Conservation (phyloP, 768 basidiomycete genomes). For the Filobasidium wieringae region DNA sequence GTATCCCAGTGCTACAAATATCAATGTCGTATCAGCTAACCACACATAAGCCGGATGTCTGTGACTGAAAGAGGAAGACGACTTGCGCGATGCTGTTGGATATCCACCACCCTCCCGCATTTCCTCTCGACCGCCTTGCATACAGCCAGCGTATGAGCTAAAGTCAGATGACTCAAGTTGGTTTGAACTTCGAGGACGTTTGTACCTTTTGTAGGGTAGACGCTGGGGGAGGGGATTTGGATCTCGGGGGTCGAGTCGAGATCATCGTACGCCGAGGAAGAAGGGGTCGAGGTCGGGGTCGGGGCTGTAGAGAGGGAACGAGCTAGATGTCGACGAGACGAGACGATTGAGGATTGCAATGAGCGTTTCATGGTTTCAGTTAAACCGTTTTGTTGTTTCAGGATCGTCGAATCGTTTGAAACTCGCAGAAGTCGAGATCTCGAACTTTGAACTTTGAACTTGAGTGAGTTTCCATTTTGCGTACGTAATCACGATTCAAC, state of each 20-base stretch:
- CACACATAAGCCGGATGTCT: neutral
- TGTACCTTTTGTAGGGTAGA: neutral
- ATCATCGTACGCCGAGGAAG: conserved; percentile 17
- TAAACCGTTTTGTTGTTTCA: too few species aligned
- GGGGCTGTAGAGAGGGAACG: too few species aligned
- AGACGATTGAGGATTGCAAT: too few species aligned
- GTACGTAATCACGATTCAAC: too few species aligned
- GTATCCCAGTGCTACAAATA: conserved; percentile 7
- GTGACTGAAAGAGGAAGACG: neutral
- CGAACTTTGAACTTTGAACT: too few species aligned
- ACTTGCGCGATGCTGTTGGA: conserved; percentile 15
- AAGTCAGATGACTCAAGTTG: conserved; percentile 10
- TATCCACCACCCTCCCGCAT: conserved; percentile 13
- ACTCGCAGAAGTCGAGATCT: too few species aligned
- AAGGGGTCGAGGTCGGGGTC: neutral
- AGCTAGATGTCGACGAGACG: too few species aligned
- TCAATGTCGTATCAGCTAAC: conserved; percentile 1
- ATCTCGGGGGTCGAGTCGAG: conserved; percentile 8
- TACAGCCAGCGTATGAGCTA: conserved; percentile 21
- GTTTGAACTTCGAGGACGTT: conserved; percentile 6
- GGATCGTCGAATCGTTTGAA: too few species aligned
- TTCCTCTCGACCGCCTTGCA: conserved; percentile 22
- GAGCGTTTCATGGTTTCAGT: too few species aligned
- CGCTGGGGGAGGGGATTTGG: neutral
- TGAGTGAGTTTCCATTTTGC: too few species aligned